Percentiles rank a stretch among this genome's conserved stretches.
Conservation (phyloP, 2,329 filamentous ascomycete genomes). For the Aspergillaceae sp. region DNA sequence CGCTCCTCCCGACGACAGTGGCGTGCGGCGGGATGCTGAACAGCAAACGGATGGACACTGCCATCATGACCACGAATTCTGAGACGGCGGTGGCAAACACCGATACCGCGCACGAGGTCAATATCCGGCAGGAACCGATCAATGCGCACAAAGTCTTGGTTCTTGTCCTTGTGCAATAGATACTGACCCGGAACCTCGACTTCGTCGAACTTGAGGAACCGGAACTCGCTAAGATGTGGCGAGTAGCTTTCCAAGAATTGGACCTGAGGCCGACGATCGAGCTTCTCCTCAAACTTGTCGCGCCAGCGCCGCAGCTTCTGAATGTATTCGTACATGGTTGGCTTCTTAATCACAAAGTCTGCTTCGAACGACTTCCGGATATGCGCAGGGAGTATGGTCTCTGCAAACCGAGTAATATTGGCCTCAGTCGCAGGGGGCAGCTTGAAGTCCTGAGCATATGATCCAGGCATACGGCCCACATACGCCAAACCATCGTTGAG, state of each 20-base stretch:
- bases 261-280: constrained; percentile 69
- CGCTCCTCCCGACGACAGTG: constrained; percentile 91
- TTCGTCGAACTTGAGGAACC: constrained; percentile 96
- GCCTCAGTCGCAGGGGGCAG: constrained; percentile 82
- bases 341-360: constrained; percentile 93
- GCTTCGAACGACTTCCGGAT: constrained; percentile 94
- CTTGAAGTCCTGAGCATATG: constrained; percentile 86
- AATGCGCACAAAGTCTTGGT: constrained; percentile 95
- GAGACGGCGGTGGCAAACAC: constrained; percentile 81
- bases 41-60: constrained; percentile 90
- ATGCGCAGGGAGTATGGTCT: constrained; percentile 88
- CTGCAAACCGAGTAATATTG: constrained; percentile 93
- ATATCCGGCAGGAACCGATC: constrained; percentile 94
- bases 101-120: constrained; percentile 82
- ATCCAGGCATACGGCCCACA: constrained; percentile 74
- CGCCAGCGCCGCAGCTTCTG: constrained; percentile 93
- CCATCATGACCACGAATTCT: constrained; percentile 97
- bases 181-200: constrained; percentile 98
- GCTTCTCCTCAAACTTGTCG: constrained; percentile 95
- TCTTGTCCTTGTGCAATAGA: constrained; percentile 94
- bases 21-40: constrained; percentile 88
- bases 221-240: constrained; percentile 88
- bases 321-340: constrained; percentile 97
- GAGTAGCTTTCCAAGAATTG: constrained; percentile 78
- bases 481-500: constrained; percentile 93